Evolutionary conservation across 345 rosid genomes (phyloP).

Genomic region (Toxicodendron radicans): DNA sequence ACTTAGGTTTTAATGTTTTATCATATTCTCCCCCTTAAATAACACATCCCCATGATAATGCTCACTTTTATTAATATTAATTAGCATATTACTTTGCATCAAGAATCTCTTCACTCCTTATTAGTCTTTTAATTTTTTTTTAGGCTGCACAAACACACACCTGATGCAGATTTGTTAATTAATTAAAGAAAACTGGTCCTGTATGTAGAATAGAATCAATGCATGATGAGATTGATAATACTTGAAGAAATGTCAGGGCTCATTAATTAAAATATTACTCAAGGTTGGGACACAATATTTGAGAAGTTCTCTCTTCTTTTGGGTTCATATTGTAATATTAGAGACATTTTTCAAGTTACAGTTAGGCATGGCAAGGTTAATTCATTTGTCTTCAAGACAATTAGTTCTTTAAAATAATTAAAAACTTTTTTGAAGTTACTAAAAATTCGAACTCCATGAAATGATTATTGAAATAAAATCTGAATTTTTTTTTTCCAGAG

Average conservation of each 20-base stretch:
- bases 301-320: slow-evolving; percentile 1
- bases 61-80: slow-evolving; percentile 21
- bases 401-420: too few relatives aligned
- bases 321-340: too few relatives aligned
- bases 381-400: too few relatives aligned
- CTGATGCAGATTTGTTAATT: slow-evolving; percentile 1
- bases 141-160: neutral
- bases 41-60: slow-evolving; percentile 37
- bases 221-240: slow-evolving; percentile 24
- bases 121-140: neutral
- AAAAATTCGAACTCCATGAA: too few relatives aligned
- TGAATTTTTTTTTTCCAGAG: too few relatives aligned
- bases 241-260: slow-evolving; percentile 23
- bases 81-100: too few relatives aligned
- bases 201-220: slow-evolving; percentile 24
- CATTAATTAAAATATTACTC: slow-evolving; percentile 16
- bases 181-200: neutral
- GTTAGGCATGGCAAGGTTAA: too few relatives aligned
- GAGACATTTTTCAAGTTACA: too few relatives aligned
- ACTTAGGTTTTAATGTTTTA: slow-evolving; percentile 21
- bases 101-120: slow-evolving; percentile 28
- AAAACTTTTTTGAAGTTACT: too few relatives aligned
- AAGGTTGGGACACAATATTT: too few relatives aligned
- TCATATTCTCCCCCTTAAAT: slow-evolving; percentile 18
- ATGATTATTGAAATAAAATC: too few relatives aligned